phyloP scores from a whole-genome alignment of 139 green algal genomes.

The Pleodorina starrii region DNA sequence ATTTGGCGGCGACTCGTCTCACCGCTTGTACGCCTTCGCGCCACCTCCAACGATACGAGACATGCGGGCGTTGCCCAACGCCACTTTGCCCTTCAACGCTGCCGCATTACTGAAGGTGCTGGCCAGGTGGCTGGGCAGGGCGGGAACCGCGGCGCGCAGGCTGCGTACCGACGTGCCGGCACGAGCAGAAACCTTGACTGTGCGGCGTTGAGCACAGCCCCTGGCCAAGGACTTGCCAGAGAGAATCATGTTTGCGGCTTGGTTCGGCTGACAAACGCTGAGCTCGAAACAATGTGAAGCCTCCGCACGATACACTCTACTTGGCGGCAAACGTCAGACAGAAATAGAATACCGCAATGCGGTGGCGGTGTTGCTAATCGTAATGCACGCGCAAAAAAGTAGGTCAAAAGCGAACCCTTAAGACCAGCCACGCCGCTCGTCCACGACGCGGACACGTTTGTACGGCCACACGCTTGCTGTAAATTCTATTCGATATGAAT shows the following conservation, averaged over 20 bases:
- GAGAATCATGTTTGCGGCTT: constrained; percentile 20
- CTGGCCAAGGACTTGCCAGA: background rate
- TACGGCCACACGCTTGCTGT: no score
- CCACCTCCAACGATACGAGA: constrained; percentile 19
- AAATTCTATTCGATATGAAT: no score
- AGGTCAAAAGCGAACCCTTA: background rate
- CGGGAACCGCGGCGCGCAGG: background rate
- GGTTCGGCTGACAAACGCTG: no score
- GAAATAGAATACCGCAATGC: background rate
- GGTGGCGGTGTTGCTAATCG: background rate
- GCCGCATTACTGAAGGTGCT: constrained; percentile 45
- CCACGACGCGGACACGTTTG: background rate
- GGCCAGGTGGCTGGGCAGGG: constrained; percentile 28
- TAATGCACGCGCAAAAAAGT: background rate
- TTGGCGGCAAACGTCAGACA: background rate
- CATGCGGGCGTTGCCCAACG: constrained; percentile 21
- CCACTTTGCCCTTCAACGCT: constrained; percentile 45
- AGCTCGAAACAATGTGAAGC: no score
- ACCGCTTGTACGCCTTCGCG: constrained; percentile 50
- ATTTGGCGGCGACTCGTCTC: constrained; percentile 1
- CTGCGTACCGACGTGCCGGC: constrained; percentile 1
- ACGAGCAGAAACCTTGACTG: constrained; percentile 42
- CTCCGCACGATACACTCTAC: background rate
- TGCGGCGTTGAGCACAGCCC: constrained; percentile 16
- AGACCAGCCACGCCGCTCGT: background rate